phyloP scores from a whole-genome alignment of 2,329 filamentous ascomycete species.

The Claviceps pusilla region DNA sequence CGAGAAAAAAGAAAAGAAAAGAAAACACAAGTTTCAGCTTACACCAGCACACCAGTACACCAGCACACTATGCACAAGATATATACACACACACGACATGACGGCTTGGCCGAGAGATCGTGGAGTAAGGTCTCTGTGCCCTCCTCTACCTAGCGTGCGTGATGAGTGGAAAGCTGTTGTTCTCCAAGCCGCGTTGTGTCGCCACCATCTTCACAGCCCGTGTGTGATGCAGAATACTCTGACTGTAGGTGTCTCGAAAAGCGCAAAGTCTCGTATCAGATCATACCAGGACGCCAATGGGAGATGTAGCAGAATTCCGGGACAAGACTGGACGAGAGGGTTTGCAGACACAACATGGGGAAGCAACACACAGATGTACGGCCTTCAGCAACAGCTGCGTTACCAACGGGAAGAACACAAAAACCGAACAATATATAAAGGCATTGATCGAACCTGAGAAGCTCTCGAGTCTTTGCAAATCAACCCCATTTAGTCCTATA shows the following conservation, averaged over 20 bases:
- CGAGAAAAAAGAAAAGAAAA: no score
- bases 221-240: background rate
- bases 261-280: background rate
- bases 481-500: background rate
- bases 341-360: background rate
- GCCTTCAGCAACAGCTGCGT: no score
- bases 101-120: background rate
- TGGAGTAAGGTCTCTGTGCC: background rate
- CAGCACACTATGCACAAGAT: no score
- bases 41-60: background rate
- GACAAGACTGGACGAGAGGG: background rate
- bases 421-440: background rate
- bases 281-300: background rate
- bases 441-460: background rate
- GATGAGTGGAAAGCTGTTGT: background rate
- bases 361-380: background rate
- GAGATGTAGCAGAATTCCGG: background rate
- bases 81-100: background rate
- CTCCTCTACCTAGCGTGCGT: background rate
- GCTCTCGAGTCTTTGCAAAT: background rate
- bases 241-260: background rate
- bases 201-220: background rate
- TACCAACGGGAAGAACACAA: background rate
- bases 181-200: background rate
- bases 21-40: background rate